Evolutionary conservation across 2,329 filamentous ascomycete species (phyloP).

Genomic region (Colletotrichum tropicicola): DNA sequence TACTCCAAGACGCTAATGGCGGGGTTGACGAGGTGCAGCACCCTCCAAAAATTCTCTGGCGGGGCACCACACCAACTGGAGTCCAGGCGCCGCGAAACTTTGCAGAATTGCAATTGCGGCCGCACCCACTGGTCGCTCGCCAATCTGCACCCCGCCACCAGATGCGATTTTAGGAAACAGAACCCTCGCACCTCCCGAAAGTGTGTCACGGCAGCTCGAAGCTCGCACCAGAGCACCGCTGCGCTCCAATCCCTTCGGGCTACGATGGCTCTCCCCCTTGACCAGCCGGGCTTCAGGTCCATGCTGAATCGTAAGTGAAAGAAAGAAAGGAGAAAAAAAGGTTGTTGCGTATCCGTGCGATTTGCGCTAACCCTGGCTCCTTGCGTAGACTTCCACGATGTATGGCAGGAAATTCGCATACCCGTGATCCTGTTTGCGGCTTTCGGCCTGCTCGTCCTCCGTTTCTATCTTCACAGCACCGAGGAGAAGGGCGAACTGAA

Average conservation of each 20-base stretch:
- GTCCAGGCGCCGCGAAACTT: constrained; percentile 16
- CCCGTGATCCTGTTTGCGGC: constrained; percentile 27
- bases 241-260: not conserved
- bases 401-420: constrained; percentile 31
- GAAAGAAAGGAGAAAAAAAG: not conserved
- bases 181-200: not conserved
- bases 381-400: constrained; percentile 25
- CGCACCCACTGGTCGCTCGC: constrained; percentile 13
- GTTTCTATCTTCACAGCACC: constrained; percentile 28
- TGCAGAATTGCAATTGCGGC: constrained; percentile 23
- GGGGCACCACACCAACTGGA: constrained; percentile 19
- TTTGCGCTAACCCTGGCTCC: not conserved
- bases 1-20: constrained; percentile 26
- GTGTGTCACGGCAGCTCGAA: constrained; percentile 8
- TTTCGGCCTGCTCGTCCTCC: constrained; percentile 22
- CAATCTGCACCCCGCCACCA: constrained; percentile 19
- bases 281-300: constrained; percentile 5
- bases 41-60: constrained; percentile 23
- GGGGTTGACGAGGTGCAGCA: constrained; percentile 25
- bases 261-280: constrained; percentile 12
- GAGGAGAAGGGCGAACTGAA: constrained; percentile 26
- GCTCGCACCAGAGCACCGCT: constrained; percentile 19
- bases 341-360: not conserved
- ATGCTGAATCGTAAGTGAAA: constrained; percentile 24
- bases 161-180: not conserved